phyloP scores from a whole-genome alignment of 192 early-diverging fungal genomes.

The Backusella australiensis region DNA sequence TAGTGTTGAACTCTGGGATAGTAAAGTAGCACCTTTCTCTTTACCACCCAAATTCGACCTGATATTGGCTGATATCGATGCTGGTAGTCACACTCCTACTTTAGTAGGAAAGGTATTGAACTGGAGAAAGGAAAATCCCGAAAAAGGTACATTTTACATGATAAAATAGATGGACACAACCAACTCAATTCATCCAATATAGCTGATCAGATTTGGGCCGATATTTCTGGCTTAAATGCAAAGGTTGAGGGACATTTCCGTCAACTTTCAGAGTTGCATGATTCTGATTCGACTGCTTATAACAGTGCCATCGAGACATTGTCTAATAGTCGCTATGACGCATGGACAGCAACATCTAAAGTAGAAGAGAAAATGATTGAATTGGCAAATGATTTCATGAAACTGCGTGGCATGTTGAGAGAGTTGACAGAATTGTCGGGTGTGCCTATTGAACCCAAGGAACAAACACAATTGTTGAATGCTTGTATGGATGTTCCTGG shows the following conservation, averaged over 20 bases:
- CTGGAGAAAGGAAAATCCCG: slow-evolving; percentile 74
- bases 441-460: slow-evolving; percentile 88
- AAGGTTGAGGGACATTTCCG: slow-evolving; percentile 57
- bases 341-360: background rate
- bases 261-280: slow-evolving; percentile 31
- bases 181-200: background rate
- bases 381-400: slow-evolving; percentile 32
- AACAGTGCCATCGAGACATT: slow-evolving; percentile 46
- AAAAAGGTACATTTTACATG: slow-evolving; percentile 40
- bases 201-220: slow-evolving; percentile 61
- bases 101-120: slow-evolving; percentile 83
- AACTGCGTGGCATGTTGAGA: slow-evolving; percentile 66
- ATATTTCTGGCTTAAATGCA: slow-evolving; percentile 60
- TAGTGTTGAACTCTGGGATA: slow-evolving; percentile 58
- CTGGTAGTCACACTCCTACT: slow-evolving; percentile 91
- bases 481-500: slow-evolving; percentile 77
- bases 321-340: slow-evolving; percentile 8
- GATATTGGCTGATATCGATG: slow-evolving; percentile 90
- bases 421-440: slow-evolving; percentile 68
- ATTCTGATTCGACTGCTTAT: slow-evolving; percentile 39
- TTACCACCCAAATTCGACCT: slow-evolving; percentile 75
- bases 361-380: background rate
- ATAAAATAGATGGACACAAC: too few species aligned
- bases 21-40: slow-evolving; percentile 53
- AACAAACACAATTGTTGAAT: slow-evolving; percentile 87